Evolutionary conservation across 352 stramenopile species (phyloP), one percentile per base, ranked within the genome.

Genomic region (Phytophthora crassamura): DNA sequence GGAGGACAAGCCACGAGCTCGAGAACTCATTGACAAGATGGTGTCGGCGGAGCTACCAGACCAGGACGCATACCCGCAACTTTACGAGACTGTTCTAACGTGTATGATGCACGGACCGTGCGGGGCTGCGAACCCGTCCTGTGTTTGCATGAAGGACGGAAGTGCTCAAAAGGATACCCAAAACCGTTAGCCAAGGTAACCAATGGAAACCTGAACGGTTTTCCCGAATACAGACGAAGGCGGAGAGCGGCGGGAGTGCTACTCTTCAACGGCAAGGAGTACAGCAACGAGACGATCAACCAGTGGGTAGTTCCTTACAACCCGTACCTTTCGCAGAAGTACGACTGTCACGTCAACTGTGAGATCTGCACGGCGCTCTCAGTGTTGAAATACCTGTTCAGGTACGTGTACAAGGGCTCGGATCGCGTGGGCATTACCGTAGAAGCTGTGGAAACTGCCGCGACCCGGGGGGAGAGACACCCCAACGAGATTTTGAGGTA

Each of bases 271-370:
- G 8, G n/a, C 4, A 70, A 55, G 40, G 20, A 49, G 25, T 62
- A 35, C 7, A 65, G 70, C 16, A 61, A 71, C 22, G 52, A 40
- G 12, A 69, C 64, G 2, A 34, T 59, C 5, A 87, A 84, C 34
- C 60, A 58, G 14, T 80, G 67, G 71, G 75, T 89, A 2, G 80
- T 91, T 0, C 75, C 78, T 5, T 89, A 90, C 67, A 89, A 86
- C 41, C 60, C 74, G 3, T 90, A 75, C 38, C 54, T 92, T 1
- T 64, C 72, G 1, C 46, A 72, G 4, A 84, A 80, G 56, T 91
- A 74, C 50, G 53, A 79, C n/a, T 85, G 74, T 25, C 84, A 90
- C 57, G 85, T 84, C 58, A 87, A 84, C 55, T 83, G n/a, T n/a
- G n/a, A n/a, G n/a, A n/a, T n/a, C n/a, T n/a, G 77, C 50, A 55